These are phyloP conservation scores for Zalaria sp. DNA, from an alignment of 2,329 filamentous ascomycete genomes.

Conservation along the genomic window DNA sequence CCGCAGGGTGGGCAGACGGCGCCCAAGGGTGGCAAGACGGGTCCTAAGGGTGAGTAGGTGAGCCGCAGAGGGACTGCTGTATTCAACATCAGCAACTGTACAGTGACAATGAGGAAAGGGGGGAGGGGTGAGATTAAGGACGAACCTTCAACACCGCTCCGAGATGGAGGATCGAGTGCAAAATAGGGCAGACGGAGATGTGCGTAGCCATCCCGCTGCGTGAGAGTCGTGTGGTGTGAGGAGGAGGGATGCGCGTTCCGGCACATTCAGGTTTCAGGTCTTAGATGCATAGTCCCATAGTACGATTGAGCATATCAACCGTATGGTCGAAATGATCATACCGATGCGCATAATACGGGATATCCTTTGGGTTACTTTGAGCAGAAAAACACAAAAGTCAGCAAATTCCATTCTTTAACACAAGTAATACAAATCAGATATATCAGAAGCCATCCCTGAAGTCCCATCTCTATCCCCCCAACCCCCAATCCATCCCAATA, in stretches of 20 bases:
- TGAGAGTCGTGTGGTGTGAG: too few relatives aligned
- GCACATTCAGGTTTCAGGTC: constrained; percentile 4
- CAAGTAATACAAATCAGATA: too few relatives aligned
- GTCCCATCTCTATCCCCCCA: too few relatives aligned
- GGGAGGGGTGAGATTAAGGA: background rate
- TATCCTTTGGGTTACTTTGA: constrained; percentile 9
- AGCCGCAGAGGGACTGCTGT: constrained; percentile 3
- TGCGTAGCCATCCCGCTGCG: too few relatives aligned
- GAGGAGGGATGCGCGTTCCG: too few relatives aligned
- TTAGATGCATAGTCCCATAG: constrained; percentile 47
- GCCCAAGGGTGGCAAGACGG: constrained; percentile 14
- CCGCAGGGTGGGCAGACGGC: constrained; percentile 2
- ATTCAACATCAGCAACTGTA: background rate
- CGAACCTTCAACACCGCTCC: background rate
- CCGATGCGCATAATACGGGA: constrained; percentile 20
- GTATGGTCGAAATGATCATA: constrained; percentile 55
- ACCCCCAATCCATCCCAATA: too few relatives aligned
- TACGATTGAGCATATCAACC: constrained; percentile 59
- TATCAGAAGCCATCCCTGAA: too few relatives aligned
- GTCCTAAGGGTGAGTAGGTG: constrained; percentile 1
- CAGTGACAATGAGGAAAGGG: background rate
- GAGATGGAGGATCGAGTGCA: background rate
- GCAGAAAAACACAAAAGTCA: background rate
- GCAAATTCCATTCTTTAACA: too few relatives aligned
- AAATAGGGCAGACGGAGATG: too few relatives aligned